Conservation (phyloP, 306 rosid genomes). For the Fragaria ananassa region DNA sequence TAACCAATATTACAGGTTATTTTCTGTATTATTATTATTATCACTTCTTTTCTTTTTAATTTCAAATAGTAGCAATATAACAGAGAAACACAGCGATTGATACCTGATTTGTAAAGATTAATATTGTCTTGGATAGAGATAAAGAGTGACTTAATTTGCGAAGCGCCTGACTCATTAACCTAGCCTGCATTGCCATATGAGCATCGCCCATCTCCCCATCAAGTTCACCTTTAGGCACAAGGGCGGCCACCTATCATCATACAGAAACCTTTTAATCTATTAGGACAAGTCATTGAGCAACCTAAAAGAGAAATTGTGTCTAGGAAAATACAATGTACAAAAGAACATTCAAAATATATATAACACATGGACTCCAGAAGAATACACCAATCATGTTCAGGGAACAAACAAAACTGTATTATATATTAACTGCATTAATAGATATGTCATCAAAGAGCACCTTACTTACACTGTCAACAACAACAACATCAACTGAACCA, state of each 20-base stretch:
- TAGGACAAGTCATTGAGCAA: constrained; percentile 2
- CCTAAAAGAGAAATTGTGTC: background rate
- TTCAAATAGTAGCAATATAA: background rate
- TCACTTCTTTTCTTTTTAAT: background rate
- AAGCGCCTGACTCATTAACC: constrained; percentile 96
- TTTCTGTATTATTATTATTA: background rate
- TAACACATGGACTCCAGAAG: background rate
- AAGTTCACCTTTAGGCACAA: constrained; percentile 92
- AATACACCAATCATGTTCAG: background rate
- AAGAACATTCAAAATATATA: background rate
- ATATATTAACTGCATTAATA: constrained; percentile 11
- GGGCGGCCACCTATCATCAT: constrained; percentile 77
- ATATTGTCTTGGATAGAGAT: constrained; percentile 65
- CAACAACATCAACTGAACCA: constrained; percentile 93
- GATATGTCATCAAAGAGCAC: constrained; percentile 13
- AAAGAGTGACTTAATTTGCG: constrained; percentile 86
- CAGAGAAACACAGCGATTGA: constrained; percentile 6
- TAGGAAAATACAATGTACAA: background rate
- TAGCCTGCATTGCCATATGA: constrained; percentile 95
- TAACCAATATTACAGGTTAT: background rate
- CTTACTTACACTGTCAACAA: constrained; percentile 86
- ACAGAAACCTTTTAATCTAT: constrained; percentile 15
- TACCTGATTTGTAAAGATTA: constrained; percentile 93
- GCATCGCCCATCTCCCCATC: constrained; percentile 97
- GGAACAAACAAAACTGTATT: background rate